Evolutionary conservation across 139 green algal genomes (phyloP).

Genomic region (Astrephomene gubernaculifera): DNA sequence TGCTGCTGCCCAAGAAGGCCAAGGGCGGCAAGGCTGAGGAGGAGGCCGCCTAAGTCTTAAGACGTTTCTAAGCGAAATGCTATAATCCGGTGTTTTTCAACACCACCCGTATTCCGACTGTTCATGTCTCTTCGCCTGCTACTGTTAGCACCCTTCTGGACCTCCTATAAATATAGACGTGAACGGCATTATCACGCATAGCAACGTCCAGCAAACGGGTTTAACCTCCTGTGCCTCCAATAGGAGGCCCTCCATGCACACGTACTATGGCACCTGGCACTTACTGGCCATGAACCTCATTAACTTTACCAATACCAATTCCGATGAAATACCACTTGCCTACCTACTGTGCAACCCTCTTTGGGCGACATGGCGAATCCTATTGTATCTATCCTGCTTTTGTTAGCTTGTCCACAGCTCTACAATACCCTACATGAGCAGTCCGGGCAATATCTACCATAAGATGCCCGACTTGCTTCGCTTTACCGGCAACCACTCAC

Average conservation of each 20-base stretch:
- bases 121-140: neutral
- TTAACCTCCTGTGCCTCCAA: neutral
- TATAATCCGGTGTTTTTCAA: neutral
- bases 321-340: no score
- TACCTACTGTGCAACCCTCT: no score
- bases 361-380: no score
- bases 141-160: neutral
- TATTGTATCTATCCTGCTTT: no score
- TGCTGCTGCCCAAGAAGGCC: no score
- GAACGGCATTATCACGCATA: neutral
- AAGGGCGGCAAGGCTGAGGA: no score
- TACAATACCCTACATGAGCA: neutral
- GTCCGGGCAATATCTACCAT: neutral
- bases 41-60: neutral
- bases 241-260: neutral
- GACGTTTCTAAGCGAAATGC: neutral
- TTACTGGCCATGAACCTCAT: no score
- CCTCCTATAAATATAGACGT: neutral
- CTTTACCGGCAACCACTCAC: neutral
- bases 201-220: neutral
- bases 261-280: neutral
- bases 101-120: neutral
- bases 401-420: no score
- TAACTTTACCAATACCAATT: no score
- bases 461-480: neutral